These are phyloP conservation scores for Arachis hypogaea DNA, from an alignment of 306 rosid genomes.

Conservation along the genomic window DNA sequence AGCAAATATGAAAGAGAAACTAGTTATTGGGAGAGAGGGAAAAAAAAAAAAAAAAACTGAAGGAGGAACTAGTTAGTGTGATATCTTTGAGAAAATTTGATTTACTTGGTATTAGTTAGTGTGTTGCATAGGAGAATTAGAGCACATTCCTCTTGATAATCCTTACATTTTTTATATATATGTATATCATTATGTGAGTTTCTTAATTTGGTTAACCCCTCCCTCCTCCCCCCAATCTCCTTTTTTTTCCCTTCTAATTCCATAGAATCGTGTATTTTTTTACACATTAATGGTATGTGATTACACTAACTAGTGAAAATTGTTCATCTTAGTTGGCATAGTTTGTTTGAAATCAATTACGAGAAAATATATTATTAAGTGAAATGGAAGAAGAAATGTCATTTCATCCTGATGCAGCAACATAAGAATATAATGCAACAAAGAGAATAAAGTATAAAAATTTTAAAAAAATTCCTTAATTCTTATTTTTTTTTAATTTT, in stretches of 20 bases:
- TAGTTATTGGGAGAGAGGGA: not conserved
- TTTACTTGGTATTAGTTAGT: conserved; percentile 47
- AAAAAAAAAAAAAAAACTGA: no score
- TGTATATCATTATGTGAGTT: conserved; percentile 18
- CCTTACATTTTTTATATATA: not conserved
- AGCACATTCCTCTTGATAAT: conserved; percentile 17
- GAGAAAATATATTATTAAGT: no score
- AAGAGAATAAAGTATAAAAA: no score
- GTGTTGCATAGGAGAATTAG: conserved; percentile 38
- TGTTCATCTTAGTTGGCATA: conserved; percentile 14
- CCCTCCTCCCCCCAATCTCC: no score
- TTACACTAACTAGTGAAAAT: conserved; percentile 9
- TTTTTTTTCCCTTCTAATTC: not conserved
- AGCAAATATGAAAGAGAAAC: conserved; percentile 38
- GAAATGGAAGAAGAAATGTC: no score
- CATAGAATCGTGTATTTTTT: conserved; percentile 5
- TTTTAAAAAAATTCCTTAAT: no score
- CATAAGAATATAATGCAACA: no score
- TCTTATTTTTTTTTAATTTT: no score
- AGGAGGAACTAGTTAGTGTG: conserved; percentile 8
- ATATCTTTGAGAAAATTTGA: conserved; percentile 33
- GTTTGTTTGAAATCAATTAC: not conserved
- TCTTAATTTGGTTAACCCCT: not conserved
- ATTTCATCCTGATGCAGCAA: no score
- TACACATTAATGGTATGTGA: conserved; percentile 24